A percentile compares a stretch with the other conserved stretches of the same genome.
Evolutionary conservation across 805 yeast species (phyloP).

Genomic region (Blastobotrys muscicola): DNA sequence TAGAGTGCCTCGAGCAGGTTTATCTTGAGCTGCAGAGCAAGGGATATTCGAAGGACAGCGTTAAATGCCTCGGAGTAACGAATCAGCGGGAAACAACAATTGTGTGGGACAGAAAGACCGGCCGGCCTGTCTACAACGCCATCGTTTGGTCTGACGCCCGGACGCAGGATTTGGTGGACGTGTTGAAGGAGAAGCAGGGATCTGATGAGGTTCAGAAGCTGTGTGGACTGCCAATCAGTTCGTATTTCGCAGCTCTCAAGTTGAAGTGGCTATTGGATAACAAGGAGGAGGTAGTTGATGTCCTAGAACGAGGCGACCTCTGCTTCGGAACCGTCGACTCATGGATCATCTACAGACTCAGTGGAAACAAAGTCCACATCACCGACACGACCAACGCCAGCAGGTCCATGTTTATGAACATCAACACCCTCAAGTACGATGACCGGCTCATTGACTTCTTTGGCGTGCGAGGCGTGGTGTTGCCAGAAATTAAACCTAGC

Average conservation of each 20-base stretch:
- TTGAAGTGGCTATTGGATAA: slow-evolving; percentile 84
- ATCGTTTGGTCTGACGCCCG: slow-evolving; percentile 96
- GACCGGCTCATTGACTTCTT: slow-evolving; percentile 65
- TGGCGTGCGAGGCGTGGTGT: slow-evolving; percentile 60
- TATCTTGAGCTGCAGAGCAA: slow-evolving; percentile 21
- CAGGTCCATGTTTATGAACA: slow-evolving; percentile 82
- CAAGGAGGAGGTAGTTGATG: slow-evolving; percentile 51
- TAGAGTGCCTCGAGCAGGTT: slow-evolving; percentile 52
- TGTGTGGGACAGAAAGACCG: slow-evolving; percentile 72
- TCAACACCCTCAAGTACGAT: slow-evolving; percentile 68
- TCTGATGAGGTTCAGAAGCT: slow-evolving; percentile 50
- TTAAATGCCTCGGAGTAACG: slow-evolving; percentile 77
- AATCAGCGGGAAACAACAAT: slow-evolving; percentile 95
- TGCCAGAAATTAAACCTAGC: slow-evolving; percentile 75
- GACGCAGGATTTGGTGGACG: slow-evolving; percentile 61
- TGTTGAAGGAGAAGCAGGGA: slow-evolving; percentile 45
- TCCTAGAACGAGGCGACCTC: slow-evolving; percentile 66
- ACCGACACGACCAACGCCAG: slow-evolving; percentile 90
- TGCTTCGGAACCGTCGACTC: slow-evolving; percentile 94
- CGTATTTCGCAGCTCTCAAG: slow-evolving; percentile 87
- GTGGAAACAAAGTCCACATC: slow-evolving; percentile 58
- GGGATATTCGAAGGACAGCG: slow-evolving; percentile 31
- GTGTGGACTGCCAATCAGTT: slow-evolving; percentile 81
- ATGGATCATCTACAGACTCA: slow-evolving; percentile 82
- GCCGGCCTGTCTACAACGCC: slow-evolving; percentile 75